Evolutionary conservation across 75 land plant genomes (phyloP).

Genomic region (Adiantum capillusveneris): DNA sequence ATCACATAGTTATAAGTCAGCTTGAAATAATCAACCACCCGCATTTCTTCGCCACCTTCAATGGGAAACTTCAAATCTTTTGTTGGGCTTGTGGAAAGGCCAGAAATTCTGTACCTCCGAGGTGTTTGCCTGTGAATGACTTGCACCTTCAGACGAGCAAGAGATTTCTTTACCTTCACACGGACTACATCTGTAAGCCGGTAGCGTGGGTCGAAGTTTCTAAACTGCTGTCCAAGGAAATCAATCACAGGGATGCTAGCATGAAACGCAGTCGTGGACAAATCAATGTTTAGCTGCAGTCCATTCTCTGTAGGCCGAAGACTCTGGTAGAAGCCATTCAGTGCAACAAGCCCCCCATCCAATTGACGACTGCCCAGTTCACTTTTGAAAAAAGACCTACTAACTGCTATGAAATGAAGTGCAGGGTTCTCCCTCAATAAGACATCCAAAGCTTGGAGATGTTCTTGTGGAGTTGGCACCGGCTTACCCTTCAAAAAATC

Average conservation of each 20-base stretch:
- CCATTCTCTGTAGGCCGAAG: constrained; percentile 86
- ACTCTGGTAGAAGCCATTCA: constrained; percentile 83
- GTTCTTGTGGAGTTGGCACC: constrained; percentile 63
- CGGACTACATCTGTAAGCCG: constrained; percentile 38
- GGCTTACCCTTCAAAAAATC: constrained; percentile 41
- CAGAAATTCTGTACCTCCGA: constrained; percentile 59
- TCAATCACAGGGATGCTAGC: constrained; percentile 60
- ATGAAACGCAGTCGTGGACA: constrained; percentile 72
- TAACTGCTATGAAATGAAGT: constrained; percentile 47
- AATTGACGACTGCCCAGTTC: constrained; percentile 48
- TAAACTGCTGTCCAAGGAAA: constrained; percentile 52
- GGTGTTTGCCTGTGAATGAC: constrained; percentile 65
- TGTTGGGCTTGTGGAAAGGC: constrained; percentile 59
- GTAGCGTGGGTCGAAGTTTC: constrained; percentile 36
- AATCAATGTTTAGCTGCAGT: constrained; percentile 73
- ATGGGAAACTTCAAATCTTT: constrained; percentile 53
- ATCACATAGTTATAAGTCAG: constrained; percentile 68
- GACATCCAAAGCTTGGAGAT: constrained; percentile 78
- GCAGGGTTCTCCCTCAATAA: constrained; percentile 57
- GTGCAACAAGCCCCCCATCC: constrained; percentile 70
- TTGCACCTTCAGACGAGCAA: constrained; percentile 54
- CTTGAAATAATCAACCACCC: constrained; percentile 60
- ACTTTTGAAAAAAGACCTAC: constrained; percentile 57
- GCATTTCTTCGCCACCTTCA: constrained; percentile 45
- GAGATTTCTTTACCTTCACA: constrained; percentile 58